phyloP scores from a whole-genome alignment of 495 filamentous ascomycete species.

The Amphirosellinia nigrospora region DNA sequence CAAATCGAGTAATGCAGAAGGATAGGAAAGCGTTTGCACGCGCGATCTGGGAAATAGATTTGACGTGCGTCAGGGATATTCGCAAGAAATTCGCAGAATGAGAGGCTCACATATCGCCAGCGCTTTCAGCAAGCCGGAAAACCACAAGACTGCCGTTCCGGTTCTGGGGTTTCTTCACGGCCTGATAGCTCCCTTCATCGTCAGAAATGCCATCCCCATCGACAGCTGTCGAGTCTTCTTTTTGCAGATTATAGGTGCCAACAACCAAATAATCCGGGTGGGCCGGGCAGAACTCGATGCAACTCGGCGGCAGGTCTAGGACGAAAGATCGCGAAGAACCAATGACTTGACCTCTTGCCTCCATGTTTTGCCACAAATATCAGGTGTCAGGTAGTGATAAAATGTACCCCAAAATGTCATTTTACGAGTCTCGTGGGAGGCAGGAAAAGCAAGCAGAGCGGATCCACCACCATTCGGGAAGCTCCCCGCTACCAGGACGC shows the following conservation, averaged over 20 bases:
- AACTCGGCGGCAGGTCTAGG: conserved; percentile 75
- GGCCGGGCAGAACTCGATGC: conserved; percentile 77
- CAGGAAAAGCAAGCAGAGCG: conserved; percentile 4
- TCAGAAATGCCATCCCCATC: conserved; percentile 31
- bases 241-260: conserved; percentile 83
- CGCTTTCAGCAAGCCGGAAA: conserved; percentile 57
- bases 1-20: conserved; percentile 82
- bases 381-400: neutral
- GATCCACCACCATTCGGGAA: conserved; percentile 18
- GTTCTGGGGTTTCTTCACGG: conserved; percentile 51
- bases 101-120: conserved; percentile 57
- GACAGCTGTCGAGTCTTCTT: conserved; percentile 42
- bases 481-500: conserved; percentile 22
- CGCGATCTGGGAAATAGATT: conserved; percentile 40
- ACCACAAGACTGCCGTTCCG: conserved; percentile 77
- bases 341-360: conserved; percentile 28
- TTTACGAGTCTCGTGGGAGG: neutral
- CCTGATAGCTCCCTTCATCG: conserved; percentile 29
- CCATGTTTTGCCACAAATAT: conserved; percentile 24
- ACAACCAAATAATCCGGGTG: conserved; percentile 73
- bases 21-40: conserved; percentile 59
- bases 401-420: too few species aligned
- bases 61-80: conserved; percentile 24
- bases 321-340: conserved; percentile 48
- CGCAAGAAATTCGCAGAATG: neutral